phyloP scores from a whole-genome alignment of 2,329 filamentous ascomycete species.

The Claviceps digitariae region DNA sequence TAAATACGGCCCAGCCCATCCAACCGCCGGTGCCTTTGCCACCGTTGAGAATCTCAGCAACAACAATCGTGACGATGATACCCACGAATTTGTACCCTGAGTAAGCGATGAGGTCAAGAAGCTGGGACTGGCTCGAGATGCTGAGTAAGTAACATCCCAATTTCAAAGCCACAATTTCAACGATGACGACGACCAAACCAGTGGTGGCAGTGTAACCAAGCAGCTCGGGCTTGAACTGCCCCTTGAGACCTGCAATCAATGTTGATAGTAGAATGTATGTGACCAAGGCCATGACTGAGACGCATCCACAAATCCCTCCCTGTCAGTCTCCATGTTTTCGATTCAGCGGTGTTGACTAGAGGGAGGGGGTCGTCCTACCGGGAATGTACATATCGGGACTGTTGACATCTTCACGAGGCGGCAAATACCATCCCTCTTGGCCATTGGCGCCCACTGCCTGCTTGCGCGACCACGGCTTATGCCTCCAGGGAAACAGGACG shows the following conservation, averaged over 20 bases:
- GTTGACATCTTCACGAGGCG: slow-evolving; percentile 90
- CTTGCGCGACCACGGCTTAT: slow-evolving; percentile 93
- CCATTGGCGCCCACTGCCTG: slow-evolving; percentile 59
- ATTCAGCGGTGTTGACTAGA: too few species aligned
- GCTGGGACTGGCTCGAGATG: slow-evolving; percentile 87
- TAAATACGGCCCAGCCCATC: slow-evolving; percentile 78
- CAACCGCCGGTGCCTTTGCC: slow-evolving; percentile 75
- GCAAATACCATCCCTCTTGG: slow-evolving; percentile 67
- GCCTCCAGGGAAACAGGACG: slow-evolving; percentile 93
- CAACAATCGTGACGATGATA: slow-evolving; percentile 74
- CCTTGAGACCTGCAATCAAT: slow-evolving; percentile 75
- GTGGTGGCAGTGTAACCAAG: slow-evolving; percentile 80
- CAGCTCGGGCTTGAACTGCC: slow-evolving; percentile 87
- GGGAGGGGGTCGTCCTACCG: slow-evolving; percentile 19
- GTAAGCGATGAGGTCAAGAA: slow-evolving; percentile 89
- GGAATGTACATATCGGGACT: slow-evolving; percentile 99
- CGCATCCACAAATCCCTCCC: not conserved
- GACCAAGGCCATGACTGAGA: slow-evolving; percentile 75
- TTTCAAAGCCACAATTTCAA: slow-evolving; percentile 85
- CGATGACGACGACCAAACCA: slow-evolving; percentile 66
- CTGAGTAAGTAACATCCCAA: slow-evolving; percentile 84
- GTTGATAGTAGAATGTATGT: slow-evolving; percentile 95
- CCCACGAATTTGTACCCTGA: slow-evolving; percentile 98
- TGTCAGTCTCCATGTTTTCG: slow-evolving; percentile 10
- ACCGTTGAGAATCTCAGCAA: slow-evolving; percentile 64